A percentile compares a stretch with the other conserved stretches of the same genome.
Evolutionary conservation across 2,329 filamentous ascomycete genomes (phyloP).

Genomic region (Calonectria naviculata): DNA sequence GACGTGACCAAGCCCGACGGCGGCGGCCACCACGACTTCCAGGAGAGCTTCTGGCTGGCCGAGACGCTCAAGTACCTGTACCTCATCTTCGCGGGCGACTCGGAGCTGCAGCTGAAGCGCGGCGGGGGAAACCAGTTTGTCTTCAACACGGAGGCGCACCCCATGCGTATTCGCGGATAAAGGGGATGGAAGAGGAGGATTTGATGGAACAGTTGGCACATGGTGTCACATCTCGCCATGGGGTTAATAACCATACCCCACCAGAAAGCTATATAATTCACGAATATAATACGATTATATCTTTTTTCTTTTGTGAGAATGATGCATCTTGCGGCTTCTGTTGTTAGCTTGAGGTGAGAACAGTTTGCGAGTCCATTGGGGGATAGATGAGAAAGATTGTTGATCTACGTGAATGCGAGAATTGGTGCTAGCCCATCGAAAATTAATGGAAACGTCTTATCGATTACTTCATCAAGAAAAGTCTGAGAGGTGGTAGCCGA

Average conservation of each 20-base stretch:
- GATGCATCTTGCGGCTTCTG: background rate
- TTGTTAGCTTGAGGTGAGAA: background rate
- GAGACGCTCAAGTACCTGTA: slow-evolving; percentile 90
- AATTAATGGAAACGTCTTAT: no score
- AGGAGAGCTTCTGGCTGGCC: slow-evolving; percentile 90
- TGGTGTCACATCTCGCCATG: no score
- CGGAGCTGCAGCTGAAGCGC: slow-evolving; percentile 60
- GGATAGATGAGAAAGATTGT: no score
- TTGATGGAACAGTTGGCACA: background rate
- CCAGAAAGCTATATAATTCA: background rate
- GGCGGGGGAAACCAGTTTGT: slow-evolving; percentile 59
- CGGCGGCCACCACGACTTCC: slow-evolving; percentile 73
- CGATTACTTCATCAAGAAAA: no score
- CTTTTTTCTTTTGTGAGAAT: background rate
- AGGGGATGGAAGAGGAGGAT: background rate
- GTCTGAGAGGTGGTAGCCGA: no score
- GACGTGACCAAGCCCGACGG: slow-evolving; percentile 69
- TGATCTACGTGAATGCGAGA: no score
- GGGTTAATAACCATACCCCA: background rate
- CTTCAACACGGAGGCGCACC: slow-evolving; percentile 63
- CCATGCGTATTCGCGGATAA: slow-evolving; percentile 42
- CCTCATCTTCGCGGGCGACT: slow-evolving; percentile 74
- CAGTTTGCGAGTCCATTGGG: no score
- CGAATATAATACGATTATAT: background rate
- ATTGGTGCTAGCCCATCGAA: no score